Percentiles rank a stretch among this genome's conserved stretches.
Evolutionary conservation across 495 filamentous ascomycete species (phyloP).

Genomic region (Xylaria longipes): DNA sequence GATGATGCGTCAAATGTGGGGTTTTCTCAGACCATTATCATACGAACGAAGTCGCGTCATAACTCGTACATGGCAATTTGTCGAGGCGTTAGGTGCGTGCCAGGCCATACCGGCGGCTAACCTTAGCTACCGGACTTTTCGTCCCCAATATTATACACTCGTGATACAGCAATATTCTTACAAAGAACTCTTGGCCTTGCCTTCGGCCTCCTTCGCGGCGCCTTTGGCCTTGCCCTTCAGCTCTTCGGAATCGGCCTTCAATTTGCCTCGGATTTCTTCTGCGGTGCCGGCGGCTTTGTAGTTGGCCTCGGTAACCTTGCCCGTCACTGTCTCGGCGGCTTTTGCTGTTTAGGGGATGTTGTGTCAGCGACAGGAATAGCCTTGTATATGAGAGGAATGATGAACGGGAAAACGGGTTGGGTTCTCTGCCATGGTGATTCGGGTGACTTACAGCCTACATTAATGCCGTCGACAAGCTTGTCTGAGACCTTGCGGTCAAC

Average conservation of each 20-base stretch:
- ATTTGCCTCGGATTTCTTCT: conserved; percentile 44
- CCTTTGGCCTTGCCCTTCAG: conserved; percentile 38
- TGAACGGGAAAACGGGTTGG: background rate
- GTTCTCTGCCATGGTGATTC: background rate
- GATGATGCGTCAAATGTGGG: background rate
- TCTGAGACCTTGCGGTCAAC: conserved; percentile 60
- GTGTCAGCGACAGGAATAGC: background rate
- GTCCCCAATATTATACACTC: conserved; percentile 8
- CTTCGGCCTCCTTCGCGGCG: conserved; percentile 36
- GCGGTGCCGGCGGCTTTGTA: conserved; percentile 48
- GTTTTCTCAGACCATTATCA: background rate
- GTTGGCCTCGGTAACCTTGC: conserved; percentile 37
- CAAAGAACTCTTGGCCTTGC: conserved; percentile 38
- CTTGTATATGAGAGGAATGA: background rate
- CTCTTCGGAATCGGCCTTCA: conserved; percentile 47
- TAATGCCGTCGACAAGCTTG: conserved; percentile 63
- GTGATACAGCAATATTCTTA: conserved; percentile 17
- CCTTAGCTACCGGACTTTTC: background rate
- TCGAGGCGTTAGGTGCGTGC: background rate
- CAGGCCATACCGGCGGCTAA: background rate
- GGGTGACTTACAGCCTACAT: conserved; percentile 52
- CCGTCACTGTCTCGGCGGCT: conserved; percentile 52
- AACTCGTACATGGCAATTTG: conserved; percentile 26
- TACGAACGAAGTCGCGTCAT: conserved; percentile 22
- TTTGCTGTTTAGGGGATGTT: conserved; percentile 42